Evolutionary conservation across 2,329 filamentous ascomycete genomes (phyloP), one percentile per base, ranked within the genome.

Genomic region (Alternaria ventricosa): DNA sequence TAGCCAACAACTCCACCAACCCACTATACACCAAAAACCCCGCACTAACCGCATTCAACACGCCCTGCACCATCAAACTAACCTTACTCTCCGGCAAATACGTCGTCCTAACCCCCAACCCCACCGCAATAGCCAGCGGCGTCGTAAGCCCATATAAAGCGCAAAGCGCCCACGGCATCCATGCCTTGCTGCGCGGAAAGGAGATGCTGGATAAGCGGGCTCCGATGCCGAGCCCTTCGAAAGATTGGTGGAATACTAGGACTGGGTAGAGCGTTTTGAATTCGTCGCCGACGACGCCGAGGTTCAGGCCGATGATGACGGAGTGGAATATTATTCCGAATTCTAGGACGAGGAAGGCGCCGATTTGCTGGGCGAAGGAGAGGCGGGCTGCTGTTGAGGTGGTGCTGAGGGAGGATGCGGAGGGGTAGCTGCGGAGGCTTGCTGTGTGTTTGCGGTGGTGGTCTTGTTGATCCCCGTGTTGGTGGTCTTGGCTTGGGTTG

Each of bases 161-260:
- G 6, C 58, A 61, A 20, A 61, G 45, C 6, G 58, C 58, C 53
- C 45, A 61, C 4, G 53, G 58, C 58, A 61, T 51, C 58, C 58
- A 57, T 10, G 18, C 5, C 12, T 51, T 57, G 33, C 4, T 10
- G 15, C 25, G 4, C 2, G 53, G 58, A 10, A 61, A 61, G 0
- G 33, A 6, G 6, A 61, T 61, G 5, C 30, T 57, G 6, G 58
- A 61, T 8, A 61, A 23, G 6, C 58, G 58, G 8, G 58, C 58
- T 6, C 58, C 58, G 7, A 61, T 57, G 0, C 58, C 53, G 5
- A 61, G 6, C 2, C 58, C 58, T 25, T 61, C 58, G 13, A 61
- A 61, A 15, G 53, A 61, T 13, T 61, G 58, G 12, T 61, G 58
- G 10, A 61, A 61, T 1, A 61, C 53, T 3, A 61, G 33, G 3